phyloP scores from a whole-genome alignment of 352 stramenopile genomes.

The Phytophthora capsici region DNA sequence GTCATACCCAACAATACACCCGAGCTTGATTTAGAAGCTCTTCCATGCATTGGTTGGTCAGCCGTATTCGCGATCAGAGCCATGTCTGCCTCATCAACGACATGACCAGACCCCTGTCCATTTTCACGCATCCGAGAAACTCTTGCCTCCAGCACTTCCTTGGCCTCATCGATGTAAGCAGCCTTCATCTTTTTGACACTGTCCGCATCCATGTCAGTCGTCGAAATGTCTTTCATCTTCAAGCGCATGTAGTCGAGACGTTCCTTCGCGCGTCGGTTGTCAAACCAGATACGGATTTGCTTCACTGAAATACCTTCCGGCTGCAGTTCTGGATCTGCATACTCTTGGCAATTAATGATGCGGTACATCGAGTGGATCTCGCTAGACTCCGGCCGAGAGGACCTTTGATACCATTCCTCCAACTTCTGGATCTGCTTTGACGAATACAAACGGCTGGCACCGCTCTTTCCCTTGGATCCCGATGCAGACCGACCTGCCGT shows the following conservation, averaged over 20 bases:
- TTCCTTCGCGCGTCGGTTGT: constrained; percentile 87
- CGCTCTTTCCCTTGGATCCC: constrained; percentile 72
- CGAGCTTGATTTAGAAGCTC: constrained; percentile 41
- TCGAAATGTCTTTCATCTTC: constrained; percentile 91
- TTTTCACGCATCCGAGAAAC: constrained; percentile 85
- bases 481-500: constrained; percentile 44
- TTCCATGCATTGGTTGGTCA: constrained; percentile 53
- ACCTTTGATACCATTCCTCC: constrained; percentile 90
- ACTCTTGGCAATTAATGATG: constrained; percentile 88
- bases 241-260: constrained; percentile 89
- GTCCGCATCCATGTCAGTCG: constrained; percentile 81
- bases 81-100: constrained; percentile 85
- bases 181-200: constrained; percentile 90
- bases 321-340: constrained; percentile 83
- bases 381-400: constrained; percentile 76
- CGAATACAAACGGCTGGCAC: constrained; percentile 84
- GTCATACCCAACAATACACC: background rate
- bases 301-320: constrained; percentile 88
- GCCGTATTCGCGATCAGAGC: constrained; percentile 57
- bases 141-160: constrained; percentile 85
- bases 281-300: constrained; percentile 90
- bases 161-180: constrained; percentile 88
- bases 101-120: constrained; percentile 62
- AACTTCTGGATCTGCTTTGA: constrained; percentile 89
- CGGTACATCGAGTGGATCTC: constrained; percentile 92